Conservation (phyloP, 768 basidiomycete genomes). For the Mrakia blollopis region DNA sequence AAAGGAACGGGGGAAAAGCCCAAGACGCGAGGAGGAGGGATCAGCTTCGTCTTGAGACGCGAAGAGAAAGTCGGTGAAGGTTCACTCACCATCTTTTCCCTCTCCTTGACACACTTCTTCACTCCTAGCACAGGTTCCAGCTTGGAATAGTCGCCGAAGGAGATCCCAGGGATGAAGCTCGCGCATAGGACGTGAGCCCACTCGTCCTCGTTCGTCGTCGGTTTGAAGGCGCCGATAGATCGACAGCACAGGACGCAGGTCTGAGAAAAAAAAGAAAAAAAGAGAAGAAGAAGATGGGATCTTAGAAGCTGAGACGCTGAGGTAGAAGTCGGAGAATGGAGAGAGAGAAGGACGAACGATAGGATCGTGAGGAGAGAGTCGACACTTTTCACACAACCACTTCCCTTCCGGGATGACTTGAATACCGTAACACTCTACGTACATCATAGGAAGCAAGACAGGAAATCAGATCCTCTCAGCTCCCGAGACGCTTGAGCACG, state of each 20-base stretch:
- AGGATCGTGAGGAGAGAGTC: background rate
- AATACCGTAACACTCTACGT: conserved; percentile 1
- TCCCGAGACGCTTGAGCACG: background rate
- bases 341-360: background rate
- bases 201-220: background rate
- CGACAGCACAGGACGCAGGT: background rate
- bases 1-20: background rate
- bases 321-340: background rate
- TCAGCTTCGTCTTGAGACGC: background rate
- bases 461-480: background rate
- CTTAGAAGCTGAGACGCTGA: background rate
- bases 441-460: background rate
- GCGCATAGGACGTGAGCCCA: conserved; percentile 6
- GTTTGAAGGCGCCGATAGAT: background rate
- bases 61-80: background rate
- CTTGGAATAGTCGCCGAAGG: background rate
- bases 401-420: background rate
- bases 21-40: background rate
- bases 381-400: conserved; percentile 8
- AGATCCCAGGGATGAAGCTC: background rate
- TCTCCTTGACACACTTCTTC: background rate
- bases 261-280: background rate
- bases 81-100: background rate
- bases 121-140: background rate
- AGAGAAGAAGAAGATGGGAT: background rate